A percentile compares a stretch with the other conserved stretches of the same genome.
Evolutionary conservation across 306 rosid species (phyloP).

Genomic region (Fragaria vesca): DNA sequence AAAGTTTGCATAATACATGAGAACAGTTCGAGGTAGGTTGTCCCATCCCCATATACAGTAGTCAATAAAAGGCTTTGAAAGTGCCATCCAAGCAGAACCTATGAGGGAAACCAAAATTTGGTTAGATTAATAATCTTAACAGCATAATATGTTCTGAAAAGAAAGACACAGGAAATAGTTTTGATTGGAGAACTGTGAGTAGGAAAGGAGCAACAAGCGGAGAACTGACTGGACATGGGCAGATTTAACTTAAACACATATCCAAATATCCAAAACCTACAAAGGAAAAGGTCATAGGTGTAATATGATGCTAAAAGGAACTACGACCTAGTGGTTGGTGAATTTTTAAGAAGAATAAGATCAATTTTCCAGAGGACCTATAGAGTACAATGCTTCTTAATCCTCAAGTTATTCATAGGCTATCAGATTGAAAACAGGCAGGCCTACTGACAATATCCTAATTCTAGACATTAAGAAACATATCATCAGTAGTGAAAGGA

Average conservation of each 20-base stretch:
- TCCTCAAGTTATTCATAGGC: neutral
- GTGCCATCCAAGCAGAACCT: conserved; percentile 99
- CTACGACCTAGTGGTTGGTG: neutral
- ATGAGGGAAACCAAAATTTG: conserved; percentile 30
- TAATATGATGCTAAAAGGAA: neutral
- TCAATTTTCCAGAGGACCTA: neutral
- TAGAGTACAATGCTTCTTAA: neutral
- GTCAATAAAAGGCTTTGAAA: conserved; percentile 85
- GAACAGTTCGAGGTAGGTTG: conserved; percentile 87
- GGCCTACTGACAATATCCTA: neutral
- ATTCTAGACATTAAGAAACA: neutral
- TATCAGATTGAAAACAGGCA: neutral
- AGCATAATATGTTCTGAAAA: neutral
- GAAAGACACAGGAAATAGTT: neutral
- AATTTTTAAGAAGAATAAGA: neutral
- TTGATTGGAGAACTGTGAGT: neutral
- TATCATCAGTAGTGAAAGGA: neutral
- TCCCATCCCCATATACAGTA: conserved; percentile 99
- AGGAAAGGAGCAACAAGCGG: neutral
- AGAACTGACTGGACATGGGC: neutral
- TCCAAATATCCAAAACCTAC: neutral
- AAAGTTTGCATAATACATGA: conserved; percentile 93
- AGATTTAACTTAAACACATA: neutral
- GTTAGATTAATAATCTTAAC: neutral
- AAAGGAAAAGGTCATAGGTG: neutral